A percentile compares a stretch with the other conserved stretches of the same genome.
phyloP scores from a whole-genome alignment of 805 yeast species.

The Candida hungchunana region DNA sequence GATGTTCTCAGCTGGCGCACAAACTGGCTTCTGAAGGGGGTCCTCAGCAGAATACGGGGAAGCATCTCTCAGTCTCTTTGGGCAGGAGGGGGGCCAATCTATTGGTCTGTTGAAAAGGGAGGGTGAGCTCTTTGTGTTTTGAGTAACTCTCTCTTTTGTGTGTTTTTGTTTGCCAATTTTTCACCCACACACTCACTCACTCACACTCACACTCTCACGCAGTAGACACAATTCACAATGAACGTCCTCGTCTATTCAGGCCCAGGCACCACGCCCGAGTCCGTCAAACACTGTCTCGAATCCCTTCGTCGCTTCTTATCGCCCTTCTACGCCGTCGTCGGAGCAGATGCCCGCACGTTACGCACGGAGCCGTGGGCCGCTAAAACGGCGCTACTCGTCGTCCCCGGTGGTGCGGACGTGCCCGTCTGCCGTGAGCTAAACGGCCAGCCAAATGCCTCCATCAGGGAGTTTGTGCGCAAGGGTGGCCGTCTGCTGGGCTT shows the following conservation, averaged over 20 bases:
- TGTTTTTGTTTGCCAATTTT: too few species aligned
- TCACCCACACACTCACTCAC: too few species aligned
- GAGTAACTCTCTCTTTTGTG: too few species aligned
- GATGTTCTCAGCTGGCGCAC: too few species aligned
- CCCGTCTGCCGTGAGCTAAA: slow-evolving; percentile 75
- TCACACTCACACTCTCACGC: too few species aligned
- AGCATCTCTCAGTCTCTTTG: too few species aligned
- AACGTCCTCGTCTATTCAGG: slow-evolving; percentile 72
- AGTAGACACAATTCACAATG: too few species aligned
- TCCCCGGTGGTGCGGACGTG: slow-evolving; percentile 97
- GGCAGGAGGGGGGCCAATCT: too few species aligned
- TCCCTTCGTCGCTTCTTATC: slow-evolving; percentile 70
- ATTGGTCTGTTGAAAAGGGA: too few species aligned
- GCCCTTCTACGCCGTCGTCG: slow-evolving; percentile 82
- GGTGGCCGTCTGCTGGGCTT: slow-evolving; percentile 88
- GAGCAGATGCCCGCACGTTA: slow-evolving; percentile 59
- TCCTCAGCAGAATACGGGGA: too few species aligned
- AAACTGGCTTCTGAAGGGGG: too few species aligned
- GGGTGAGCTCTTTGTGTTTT: too few species aligned
- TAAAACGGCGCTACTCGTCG: slow-evolving; percentile 72
- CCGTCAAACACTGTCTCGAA: slow-evolving; percentile 79
- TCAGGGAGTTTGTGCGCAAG: slow-evolving; percentile 56
- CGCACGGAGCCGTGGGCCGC: slow-evolving; percentile 83
- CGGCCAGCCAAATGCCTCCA: slow-evolving; percentile 60
- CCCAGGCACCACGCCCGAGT: slow-evolving; percentile 83